Conservation (phyloP, 2,329 filamentous ascomycete genomes). For the Lomentospora prolificans region DNA sequence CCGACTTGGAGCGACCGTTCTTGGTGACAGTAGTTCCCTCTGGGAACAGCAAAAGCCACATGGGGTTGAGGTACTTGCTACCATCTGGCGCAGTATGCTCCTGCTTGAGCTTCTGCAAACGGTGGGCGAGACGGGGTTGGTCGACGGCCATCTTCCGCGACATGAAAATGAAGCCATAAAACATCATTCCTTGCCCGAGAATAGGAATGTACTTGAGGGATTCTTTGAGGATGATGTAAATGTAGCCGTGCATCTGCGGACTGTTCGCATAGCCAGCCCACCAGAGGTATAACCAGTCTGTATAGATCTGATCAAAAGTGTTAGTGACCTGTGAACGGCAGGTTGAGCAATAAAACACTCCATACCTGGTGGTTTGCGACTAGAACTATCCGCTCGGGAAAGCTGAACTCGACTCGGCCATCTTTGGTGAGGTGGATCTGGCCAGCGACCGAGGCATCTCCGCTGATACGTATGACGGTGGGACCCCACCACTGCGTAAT, state of each 20-base stretch:
- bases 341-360: background rate
- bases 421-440: constrained; percentile 62
- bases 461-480: constrained; percentile 71
- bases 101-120: constrained; percentile 59
- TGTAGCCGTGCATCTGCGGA: constrained; percentile 70
- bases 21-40: constrained; percentile 75
- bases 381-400: constrained; percentile 71
- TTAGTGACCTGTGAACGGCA: constrained; percentile 10
- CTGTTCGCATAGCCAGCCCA: constrained; percentile 78
- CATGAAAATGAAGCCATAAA: constrained; percentile 86
- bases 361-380: constrained; percentile 76
- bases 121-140: constrained; percentile 62
- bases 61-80: constrained; percentile 55
- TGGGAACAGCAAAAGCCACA: constrained; percentile 85
- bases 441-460: constrained; percentile 67
- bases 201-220: constrained; percentile 73
- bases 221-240: constrained; percentile 87
- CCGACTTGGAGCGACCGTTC: constrained; percentile 61
- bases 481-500: constrained; percentile 86
- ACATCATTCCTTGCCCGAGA: constrained; percentile 71
- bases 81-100: constrained; percentile 43
- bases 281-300: constrained; percentile 88
- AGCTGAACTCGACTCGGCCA: constrained; percentile 66
- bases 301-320: constrained; percentile 52
- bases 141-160: constrained; percentile 82